These are phyloP conservation scores for Leucocoprinus sp. DNA, from an alignment of 768 basidiomycete genomes.

Conservation along the genomic window DNA sequence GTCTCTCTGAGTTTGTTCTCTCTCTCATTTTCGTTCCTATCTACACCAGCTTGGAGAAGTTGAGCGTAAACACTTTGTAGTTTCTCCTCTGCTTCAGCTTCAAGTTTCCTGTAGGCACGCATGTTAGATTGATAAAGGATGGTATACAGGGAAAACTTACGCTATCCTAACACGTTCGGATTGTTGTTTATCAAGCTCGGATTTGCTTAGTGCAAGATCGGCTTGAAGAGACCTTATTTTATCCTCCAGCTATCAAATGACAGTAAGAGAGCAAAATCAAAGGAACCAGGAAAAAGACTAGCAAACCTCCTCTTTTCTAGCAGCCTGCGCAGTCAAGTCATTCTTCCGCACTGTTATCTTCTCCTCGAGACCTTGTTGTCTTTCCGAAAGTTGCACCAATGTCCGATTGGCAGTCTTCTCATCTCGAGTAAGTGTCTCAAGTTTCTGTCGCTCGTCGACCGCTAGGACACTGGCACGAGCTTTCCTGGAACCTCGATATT, in stretches of 20 bases:
- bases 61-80: conserved; percentile 75
- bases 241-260: conserved; percentile 41
- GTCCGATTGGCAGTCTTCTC: conserved; percentile 66
- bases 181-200: conserved; percentile 79
- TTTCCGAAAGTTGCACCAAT: conserved; percentile 59
- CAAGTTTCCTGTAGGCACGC: conserved; percentile 57
- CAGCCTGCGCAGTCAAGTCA: conserved; percentile 40
- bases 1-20: conserved; percentile 84
- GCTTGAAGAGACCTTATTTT: conserved; percentile 47
- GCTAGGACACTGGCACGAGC: conserved; percentile 70
- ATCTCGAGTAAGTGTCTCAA: conserved; percentile 75
- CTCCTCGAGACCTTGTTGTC: conserved; percentile 54
- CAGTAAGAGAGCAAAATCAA: background rate
- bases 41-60: conserved; percentile 84
- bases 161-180: conserved; percentile 74
- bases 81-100: conserved; percentile 89
- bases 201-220: conserved; percentile 58
- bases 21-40: conserved; percentile 78
- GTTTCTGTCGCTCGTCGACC: conserved; percentile 78
- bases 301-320: conserved; percentile 55
- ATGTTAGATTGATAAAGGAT: background rate
- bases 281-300: background rate
- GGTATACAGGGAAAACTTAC: conserved; percentile 33
- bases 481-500: conserved; percentile 44
- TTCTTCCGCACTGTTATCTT: conserved; percentile 48